A percentile compares a stretch with the other conserved stretches of the same genome.
phyloP scores from a whole-genome alignment of 306 rosid genomes.

The Malus asiatica region DNA sequence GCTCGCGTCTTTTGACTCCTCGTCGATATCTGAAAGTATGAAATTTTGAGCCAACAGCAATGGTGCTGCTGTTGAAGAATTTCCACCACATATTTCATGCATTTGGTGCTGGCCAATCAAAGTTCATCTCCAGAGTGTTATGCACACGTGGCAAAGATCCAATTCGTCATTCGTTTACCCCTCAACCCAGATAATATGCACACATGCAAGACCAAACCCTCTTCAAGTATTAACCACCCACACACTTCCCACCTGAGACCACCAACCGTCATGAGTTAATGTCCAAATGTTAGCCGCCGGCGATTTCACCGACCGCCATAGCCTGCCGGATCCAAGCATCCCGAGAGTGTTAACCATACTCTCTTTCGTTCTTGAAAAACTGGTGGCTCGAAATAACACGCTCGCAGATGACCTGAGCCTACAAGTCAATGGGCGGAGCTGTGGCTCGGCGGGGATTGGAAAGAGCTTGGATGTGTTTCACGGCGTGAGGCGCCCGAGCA shows the following conservation, averaged over 20 bases:
- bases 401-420: conserved; percentile 36
- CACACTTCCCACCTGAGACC: conserved; percentile 10
- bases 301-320: conserved; percentile 24
- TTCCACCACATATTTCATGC: background rate
- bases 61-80: background rate
- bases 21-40: background rate
- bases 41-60: no score
- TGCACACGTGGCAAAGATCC: conserved; percentile 28
- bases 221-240: conserved; percentile 24
- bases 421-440: conserved; percentile 21
- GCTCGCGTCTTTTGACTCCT: background rate
- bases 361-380: conserved; percentile 58
- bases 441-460: conserved; percentile 34
- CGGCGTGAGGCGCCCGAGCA: conserved; percentile 76
- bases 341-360: conserved; percentile 66
- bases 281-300: conserved; percentile 52
- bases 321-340: conserved; percentile 44
- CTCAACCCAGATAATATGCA: conserved; percentile 30
- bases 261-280: conserved; percentile 10
- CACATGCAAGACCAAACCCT: background rate
- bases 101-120: conserved; percentile 6
- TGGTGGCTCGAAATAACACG: conserved; percentile 57
- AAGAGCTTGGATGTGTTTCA: conserved; percentile 60
- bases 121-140: conserved; percentile 10
- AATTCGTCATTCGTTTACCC: conserved; percentile 12